These are phyloP conservation scores for Scalesia atractyloides DNA, from an alignment of 129 eudicot species.

Conservation along the genomic window DNA sequence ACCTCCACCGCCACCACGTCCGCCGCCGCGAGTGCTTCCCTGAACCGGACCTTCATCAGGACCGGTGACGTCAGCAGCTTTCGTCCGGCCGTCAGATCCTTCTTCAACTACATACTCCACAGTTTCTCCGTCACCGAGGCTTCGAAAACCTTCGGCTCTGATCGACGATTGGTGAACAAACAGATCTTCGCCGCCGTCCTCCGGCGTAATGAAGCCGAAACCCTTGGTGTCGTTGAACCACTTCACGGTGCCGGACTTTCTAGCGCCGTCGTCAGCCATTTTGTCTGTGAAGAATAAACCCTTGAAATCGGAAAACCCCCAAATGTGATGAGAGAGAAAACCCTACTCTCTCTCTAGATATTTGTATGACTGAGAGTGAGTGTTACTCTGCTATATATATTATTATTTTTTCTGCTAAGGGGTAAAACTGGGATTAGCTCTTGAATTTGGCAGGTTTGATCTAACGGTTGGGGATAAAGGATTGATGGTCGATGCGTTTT, in stretches of 20 bases:
- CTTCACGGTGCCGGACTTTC: slow-evolving; percentile 35
- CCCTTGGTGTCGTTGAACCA: slow-evolving; percentile 36
- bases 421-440: not conserved
- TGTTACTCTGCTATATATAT: slow-evolving; percentile 7
- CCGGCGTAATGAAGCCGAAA: slow-evolving; percentile 28
- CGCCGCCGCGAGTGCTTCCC: slow-evolving; percentile 27
- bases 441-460: not conserved
- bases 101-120: slow-evolving; percentile 33
- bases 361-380: slow-evolving; percentile 6
- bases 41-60: slow-evolving; percentile 30
- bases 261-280: slow-evolving; percentile 23
- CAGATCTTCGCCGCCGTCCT: slow-evolving; percentile 32
- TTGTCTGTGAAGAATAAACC: slow-evolving; percentile 6
- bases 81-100: slow-evolving; percentile 25
- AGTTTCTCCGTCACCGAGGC: slow-evolving; percentile 28
- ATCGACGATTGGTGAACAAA: slow-evolving; percentile 36
- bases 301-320: slow-evolving; percentile 23
- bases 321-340: slow-evolving; percentile 20
- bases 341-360: slow-evolving; percentile 20
- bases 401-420: not conserved
- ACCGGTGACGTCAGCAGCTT: slow-evolving; percentile 27
- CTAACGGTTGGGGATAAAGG: slow-evolving; percentile 19
- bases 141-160: slow-evolving; percentile 24
- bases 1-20: slow-evolving; percentile 20
- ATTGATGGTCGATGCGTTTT: not conserved